Evolutionary conservation across 2,329 filamentous ascomycete species (phyloP).

Genomic region (Xylaria sp.): DNA sequence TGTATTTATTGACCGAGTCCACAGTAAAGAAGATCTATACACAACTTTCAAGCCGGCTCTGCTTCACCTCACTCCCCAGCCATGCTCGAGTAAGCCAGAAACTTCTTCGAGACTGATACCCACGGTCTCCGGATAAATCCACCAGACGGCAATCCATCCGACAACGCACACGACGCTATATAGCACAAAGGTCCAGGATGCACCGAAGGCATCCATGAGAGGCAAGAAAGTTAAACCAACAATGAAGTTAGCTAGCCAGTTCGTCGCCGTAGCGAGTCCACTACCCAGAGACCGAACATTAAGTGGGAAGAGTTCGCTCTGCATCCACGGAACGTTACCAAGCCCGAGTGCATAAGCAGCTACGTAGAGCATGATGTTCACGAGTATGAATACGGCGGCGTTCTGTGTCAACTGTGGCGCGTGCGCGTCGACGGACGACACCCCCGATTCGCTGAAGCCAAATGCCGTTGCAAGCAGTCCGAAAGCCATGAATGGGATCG

Average conservation of each 20-base stretch:
- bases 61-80: constrained; percentile 73
- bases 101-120: constrained; percentile 86
- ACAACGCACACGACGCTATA: constrained; percentile 77
- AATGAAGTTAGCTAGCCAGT: constrained; percentile 87
- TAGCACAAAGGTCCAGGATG: constrained; percentile 81
- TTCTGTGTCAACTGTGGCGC: constrained; percentile 44
- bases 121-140: constrained; percentile 87
- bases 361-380: constrained; percentile 84
- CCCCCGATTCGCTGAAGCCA: constrained; percentile 74
- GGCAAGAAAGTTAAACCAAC: constrained; percentile 89
- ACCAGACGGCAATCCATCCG: constrained; percentile 76
- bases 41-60: not conserved
- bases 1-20: not conserved
- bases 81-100: constrained; percentile 74
- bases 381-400: constrained; percentile 70
- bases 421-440: constrained; percentile 49
- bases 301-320: constrained; percentile 89
- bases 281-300: constrained; percentile 78
- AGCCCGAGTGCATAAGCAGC: constrained; percentile 87
- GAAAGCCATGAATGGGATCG: constrained; percentile 83
- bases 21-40: not conserved
- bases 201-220: constrained; percentile 70
- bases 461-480: constrained; percentile 77
- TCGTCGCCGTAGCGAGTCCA: constrained; percentile 80
- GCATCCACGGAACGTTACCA: constrained; percentile 96